Percentiles rank a stretch among this genome's conserved stretches.
Conservation (phyloP, 257 asterid species). For the Ilex aquifolium region DNA sequence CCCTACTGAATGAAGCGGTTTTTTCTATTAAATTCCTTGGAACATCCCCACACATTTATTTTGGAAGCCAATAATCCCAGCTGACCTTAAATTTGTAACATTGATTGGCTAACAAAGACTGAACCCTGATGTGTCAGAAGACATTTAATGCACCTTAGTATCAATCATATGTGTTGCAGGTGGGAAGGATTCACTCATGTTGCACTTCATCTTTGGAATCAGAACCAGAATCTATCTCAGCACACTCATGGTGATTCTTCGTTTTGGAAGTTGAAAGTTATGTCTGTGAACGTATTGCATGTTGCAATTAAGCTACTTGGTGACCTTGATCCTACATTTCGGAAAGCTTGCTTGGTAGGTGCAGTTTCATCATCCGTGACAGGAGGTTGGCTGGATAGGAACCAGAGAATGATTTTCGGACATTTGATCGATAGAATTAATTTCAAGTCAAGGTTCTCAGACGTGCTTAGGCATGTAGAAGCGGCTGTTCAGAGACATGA, state of each 20-base stretch:
- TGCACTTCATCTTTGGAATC: conserved; percentile 51
- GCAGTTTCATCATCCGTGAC: conserved; percentile 30
- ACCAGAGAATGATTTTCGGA: conserved; percentile 40
- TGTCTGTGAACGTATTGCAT: conserved; percentile 43
- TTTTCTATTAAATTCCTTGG: too few relatives aligned
- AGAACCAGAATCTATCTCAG: conserved; percentile 25
- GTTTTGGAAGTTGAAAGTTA: conserved; percentile 17
- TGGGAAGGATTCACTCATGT: conserved; percentile 84
- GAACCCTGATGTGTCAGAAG: too few relatives aligned
- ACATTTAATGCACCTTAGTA: too few relatives aligned
- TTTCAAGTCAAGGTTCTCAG: conserved; percentile 35
- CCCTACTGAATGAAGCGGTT: too few relatives aligned
- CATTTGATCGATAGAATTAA: conserved; percentile 34
- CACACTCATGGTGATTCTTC: conserved; percentile 16
- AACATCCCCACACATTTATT: too few relatives aligned
- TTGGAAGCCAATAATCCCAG: too few relatives aligned
- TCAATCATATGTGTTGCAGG: conserved; percentile 25
- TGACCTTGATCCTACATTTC: conserved; percentile 46
- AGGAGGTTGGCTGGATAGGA: conserved; percentile 29
- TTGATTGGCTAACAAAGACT: too few relatives aligned
- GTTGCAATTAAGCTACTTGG: conserved; percentile 51
- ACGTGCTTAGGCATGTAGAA: conserved; percentile 31
- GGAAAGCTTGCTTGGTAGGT: conserved; percentile 75
- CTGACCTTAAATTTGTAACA: too few relatives aligned
- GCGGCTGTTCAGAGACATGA: conserved; percentile 37